Conservation (phyloP, 2,329 filamentous ascomycete species). For the Penicillium sp. region DNA sequence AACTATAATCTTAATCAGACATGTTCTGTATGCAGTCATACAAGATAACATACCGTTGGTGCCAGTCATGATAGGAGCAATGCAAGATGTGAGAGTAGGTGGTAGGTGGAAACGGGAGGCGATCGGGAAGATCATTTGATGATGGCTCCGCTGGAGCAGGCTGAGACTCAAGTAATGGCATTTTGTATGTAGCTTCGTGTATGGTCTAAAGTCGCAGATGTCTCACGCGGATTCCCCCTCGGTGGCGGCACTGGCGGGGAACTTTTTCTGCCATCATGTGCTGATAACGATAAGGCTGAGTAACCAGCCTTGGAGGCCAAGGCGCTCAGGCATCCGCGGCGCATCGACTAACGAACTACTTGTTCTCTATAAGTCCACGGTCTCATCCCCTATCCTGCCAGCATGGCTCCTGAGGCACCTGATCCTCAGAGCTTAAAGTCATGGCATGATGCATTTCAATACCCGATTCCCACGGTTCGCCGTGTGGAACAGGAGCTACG, state of each 20-base stretch:
- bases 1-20: conserved; percentile 48
- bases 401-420: conserved; percentile 54
- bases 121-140: conserved; percentile 21
- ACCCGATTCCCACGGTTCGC: conserved; percentile 60
- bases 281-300: conserved; percentile 23
- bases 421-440: conserved; percentile 55
- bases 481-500: conserved; percentile 63
- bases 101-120: conserved; percentile 73
- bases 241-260: conserved; percentile 19
- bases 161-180: conserved; percentile 32
- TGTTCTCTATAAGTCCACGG: conserved; percentile 6
- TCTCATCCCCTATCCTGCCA: conserved; percentile 17
- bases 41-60: conserved; percentile 58
- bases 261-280: conserved; percentile 24
- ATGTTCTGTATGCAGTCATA: background rate
- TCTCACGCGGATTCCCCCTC: conserved; percentile 5
- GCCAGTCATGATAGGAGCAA: conserved; percentile 93
- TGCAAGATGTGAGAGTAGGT: conserved; percentile 84
- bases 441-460: conserved; percentile 67
- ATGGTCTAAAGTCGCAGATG: background rate
- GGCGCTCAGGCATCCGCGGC: conserved; percentile 10
- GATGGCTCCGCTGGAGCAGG: conserved; percentile 13
- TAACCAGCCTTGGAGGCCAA: conserved; percentile 5
- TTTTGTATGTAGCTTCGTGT: conserved; percentile 13
- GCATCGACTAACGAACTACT: conserved; percentile 9